Evolutionary conservation across 495 filamentous ascomycete genomes (phyloP).

Genomic region (Glarea lozoyensis): DNA sequence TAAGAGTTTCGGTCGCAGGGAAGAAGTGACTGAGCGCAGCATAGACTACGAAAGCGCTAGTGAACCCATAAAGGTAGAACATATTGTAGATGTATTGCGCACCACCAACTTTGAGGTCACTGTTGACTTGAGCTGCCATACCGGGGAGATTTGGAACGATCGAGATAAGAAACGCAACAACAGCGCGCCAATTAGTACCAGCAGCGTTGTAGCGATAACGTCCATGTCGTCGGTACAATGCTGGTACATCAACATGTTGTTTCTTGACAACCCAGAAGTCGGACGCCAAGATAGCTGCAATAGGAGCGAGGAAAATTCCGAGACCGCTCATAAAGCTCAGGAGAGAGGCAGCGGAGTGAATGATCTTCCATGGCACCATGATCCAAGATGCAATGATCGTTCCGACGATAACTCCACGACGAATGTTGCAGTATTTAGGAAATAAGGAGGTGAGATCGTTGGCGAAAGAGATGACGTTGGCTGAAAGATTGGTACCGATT

Average conservation of each 20-base stretch:
- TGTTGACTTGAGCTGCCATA: slow-evolving; percentile 30
- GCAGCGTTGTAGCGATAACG: slow-evolving; percentile 21
- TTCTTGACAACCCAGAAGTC: slow-evolving; percentile 42
- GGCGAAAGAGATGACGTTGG: slow-evolving; percentile 54
- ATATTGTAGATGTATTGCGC: slow-evolving; percentile 27
- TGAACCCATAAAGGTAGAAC: slow-evolving; percentile 33
- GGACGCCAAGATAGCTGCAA: slow-evolving; percentile 37
- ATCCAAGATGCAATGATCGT: slow-evolving; percentile 48
- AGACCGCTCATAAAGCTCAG: slow-evolving; percentile 48
- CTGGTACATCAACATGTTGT: slow-evolving; percentile 34
- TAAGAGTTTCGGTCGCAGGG: slow-evolving; percentile 25
- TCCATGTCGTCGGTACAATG: slow-evolving; percentile 28
- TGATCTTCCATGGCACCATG: slow-evolving; percentile 58
- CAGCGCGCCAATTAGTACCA: slow-evolving; percentile 37
- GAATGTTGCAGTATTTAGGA: slow-evolving; percentile 52
- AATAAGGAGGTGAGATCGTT: slow-evolving; percentile 55
- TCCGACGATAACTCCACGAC: slow-evolving; percentile 51
- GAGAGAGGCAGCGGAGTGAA: slow-evolving; percentile 46
- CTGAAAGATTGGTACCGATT: slow-evolving; percentile 57
- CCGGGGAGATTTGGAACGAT: slow-evolving; percentile 31
- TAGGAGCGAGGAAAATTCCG: slow-evolving; percentile 36
- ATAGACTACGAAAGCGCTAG: slow-evolving; percentile 28
- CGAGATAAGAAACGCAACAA: slow-evolving; percentile 29
- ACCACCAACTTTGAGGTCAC: slow-evolving; percentile 35
- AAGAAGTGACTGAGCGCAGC: slow-evolving; percentile 25